phyloP scores from a whole-genome alignment of 2,329 filamentous ascomycete species.

The Arthrobotrys conoides region DNA sequence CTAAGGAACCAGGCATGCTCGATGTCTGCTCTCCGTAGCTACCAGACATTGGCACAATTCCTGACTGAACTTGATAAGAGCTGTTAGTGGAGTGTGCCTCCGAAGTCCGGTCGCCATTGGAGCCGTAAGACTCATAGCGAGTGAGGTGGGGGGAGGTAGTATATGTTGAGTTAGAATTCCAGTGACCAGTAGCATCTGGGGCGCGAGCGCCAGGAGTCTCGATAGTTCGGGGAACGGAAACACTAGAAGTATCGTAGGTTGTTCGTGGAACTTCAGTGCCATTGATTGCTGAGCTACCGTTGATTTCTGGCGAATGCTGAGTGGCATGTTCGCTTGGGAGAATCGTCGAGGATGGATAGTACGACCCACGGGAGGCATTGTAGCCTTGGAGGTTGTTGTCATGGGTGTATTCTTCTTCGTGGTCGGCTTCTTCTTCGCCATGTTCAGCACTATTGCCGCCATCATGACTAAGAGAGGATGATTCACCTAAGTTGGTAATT shows the following conservation, averaged over 20 bases:
- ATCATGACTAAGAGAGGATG: conserved; percentile 71
- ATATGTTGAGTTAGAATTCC: conserved; percentile 50
- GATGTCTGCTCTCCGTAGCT: conserved; percentile 61
- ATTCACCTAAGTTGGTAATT: conserved; percentile 69
- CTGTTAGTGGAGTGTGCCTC: conserved; percentile 75
- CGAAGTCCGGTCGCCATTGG: conserved; percentile 79
- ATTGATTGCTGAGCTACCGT: conserved; percentile 40
- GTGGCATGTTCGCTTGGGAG: conserved; percentile 75
- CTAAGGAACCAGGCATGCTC: conserved; percentile 66
- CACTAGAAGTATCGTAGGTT: conserved; percentile 53
- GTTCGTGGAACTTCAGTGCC: conserved; percentile 60
- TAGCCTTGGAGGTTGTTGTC: conserved; percentile 74
- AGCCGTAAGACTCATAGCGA: conserved; percentile 79
- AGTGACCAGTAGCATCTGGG: conserved; percentile 49
- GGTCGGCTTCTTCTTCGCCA: conserved; percentile 79
- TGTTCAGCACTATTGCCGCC: conserved; percentile 70
- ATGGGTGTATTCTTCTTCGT: conserved; percentile 79
- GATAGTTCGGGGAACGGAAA: conserved; percentile 57
- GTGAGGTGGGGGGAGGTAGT: conserved; percentile 77
- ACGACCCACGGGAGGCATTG: conserved; percentile 67
- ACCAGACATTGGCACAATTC: conserved; percentile 59
- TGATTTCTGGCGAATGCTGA: conserved; percentile 75
- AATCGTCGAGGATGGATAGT: conserved; percentile 76
- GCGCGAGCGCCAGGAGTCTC: conserved; percentile 49
- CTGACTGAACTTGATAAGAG: conserved; percentile 62